Evolutionary conservation across 352 stramenopile genomes (phyloP), one percentile per base, ranked within the genome.

Genomic region (Plasmopara muralis): DNA sequence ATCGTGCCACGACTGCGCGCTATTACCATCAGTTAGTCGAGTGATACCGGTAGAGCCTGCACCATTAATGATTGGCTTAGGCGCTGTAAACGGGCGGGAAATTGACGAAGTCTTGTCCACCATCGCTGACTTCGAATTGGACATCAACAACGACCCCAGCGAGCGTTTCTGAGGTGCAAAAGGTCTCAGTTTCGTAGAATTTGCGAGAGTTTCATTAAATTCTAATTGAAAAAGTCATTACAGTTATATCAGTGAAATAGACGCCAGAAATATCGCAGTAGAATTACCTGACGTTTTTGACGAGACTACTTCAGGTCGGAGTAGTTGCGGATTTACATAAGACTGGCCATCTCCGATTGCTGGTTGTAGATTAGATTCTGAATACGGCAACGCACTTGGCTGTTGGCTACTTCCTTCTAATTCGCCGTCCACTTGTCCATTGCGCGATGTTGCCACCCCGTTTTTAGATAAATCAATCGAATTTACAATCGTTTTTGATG

Each of bases 261-360:
- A 13, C 10, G 28, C 43, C 16, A 55, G 6, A 48, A 38, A 35
- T 31, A 47, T 40, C 20, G 43, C 9, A 31, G 45, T 15, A 55
- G 29, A 39, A 43, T 33, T 51, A 80, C 68, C 63, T 49, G 52
- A 33, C 16, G 42, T 35, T 9, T 66, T 43, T 9, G 44, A 13
- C 16, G 33, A 47, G 6, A 31, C 38, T 29, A 50, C 35, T 35
- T 49, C 28, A 9, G 67, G 64, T 1, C 58, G 71, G 53, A 91
- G 72, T 14, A 91, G 60, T 10, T 75, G 58, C 15, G 81, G 81
- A 37, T 91, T 79, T 15, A 93, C 75, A 46, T 90, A 93, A 0
- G 80, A 88, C 52, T 93, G 83, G 0, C 83, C 83, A 57, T 88
- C 83, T 12, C 79, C 83, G 46, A 93, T 93, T 15, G 67, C 73